phyloP scores from a whole-genome alignment of 2,329 filamentous ascomycete species.

The Botryotinia convoluta region DNA sequence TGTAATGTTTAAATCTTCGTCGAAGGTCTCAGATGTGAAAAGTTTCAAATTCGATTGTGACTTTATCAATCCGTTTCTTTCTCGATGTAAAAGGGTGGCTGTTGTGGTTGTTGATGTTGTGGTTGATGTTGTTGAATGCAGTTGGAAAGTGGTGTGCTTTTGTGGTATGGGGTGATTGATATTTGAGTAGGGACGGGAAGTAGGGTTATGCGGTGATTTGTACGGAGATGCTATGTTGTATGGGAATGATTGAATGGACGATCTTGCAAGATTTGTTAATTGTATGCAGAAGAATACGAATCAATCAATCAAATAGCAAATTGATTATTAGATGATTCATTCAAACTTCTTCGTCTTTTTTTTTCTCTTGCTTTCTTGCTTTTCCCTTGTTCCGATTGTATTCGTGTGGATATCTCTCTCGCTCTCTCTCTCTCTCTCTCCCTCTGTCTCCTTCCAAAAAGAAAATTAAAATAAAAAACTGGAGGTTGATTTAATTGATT shows the following conservation, averaged over 20 bases:
- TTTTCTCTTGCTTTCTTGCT: not conserved
- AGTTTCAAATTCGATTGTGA: slow-evolving; percentile 26
- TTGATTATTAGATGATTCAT: not conserved
- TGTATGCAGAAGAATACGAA: slow-evolving; percentile 14
- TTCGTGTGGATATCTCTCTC: not conserved
- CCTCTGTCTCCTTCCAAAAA: not conserved
- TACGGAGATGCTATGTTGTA: not conserved
- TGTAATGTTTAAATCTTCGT: not conserved
- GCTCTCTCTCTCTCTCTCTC: not conserved
- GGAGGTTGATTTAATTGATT: not conserved
- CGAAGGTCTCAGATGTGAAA: slow-evolving; percentile 32
- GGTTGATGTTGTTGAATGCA: not conserved
- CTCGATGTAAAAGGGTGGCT: slow-evolving; percentile 20
- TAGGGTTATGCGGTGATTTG: not conserved
- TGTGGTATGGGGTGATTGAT: not conserved
- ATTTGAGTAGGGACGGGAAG: not conserved
- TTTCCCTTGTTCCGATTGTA: not conserved
- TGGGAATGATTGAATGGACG: not conserved
- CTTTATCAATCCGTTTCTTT: slow-evolving; percentile 35
- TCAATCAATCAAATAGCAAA: slow-evolving; percentile 3
- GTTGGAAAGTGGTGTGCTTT: slow-evolving; percentile 4
- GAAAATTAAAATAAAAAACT: not conserved
- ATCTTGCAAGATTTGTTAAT: slow-evolving; percentile 4
- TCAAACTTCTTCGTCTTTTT: not conserved
- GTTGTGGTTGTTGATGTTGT: slow-evolving; percentile 1